Percentiles rank a stretch among this genome's conserved stretches.
Conservation (phyloP, 1,284 basidiomycete genomes). For the Mycena sp. region DNA sequence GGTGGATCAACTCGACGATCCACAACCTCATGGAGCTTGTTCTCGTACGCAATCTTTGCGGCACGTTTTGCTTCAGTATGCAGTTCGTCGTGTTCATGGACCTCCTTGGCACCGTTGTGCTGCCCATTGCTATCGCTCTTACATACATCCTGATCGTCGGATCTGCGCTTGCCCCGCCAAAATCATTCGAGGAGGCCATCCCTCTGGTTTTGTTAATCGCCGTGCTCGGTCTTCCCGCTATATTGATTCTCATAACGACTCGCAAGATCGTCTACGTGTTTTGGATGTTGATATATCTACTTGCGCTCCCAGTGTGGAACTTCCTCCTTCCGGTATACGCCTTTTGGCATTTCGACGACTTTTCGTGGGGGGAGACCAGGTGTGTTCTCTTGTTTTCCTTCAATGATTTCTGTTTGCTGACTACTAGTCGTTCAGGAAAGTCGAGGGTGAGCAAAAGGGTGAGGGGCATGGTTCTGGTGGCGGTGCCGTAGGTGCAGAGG, state of each 20-base stretch:
- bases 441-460: conserved; percentile 87
- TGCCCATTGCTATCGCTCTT: conserved; percentile 93
- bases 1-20: conserved; percentile 99
- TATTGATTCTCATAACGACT: conserved; percentile 94
- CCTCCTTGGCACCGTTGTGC: conserved; percentile 92
- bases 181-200: conserved; percentile 91
- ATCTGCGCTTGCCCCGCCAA: conserved; percentile 85
- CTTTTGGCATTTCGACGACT: conserved; percentile 99
- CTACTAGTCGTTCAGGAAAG: conserved; percentile 71
- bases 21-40: conserved; percentile 99
- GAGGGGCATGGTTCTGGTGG: conserved; percentile 80
- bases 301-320: conserved; percentile 96
- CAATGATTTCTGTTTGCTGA: conserved; percentile 17
- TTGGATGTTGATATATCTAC: conserved; percentile 97
- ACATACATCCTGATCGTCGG: conserved; percentile 91
- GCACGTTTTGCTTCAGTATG: conserved; percentile 97
- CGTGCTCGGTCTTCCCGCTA: conserved; percentile 92
- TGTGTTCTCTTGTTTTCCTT: conserved; percentile 46
- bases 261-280: conserved; percentile 95
- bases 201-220: conserved; percentile 90
- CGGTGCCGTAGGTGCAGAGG: conserved; percentile 64
- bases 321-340: conserved; percentile 91
- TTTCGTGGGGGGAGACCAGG: conserved; percentile 99
- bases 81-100: conserved; percentile 99
- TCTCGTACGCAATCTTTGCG: conserved; percentile 94